Percentiles rank a stretch among this genome's conserved stretches.
Evolutionary conservation across 352 stramenopile genomes (phyloP).

Genomic region (Pythium brachiatum): DNA sequence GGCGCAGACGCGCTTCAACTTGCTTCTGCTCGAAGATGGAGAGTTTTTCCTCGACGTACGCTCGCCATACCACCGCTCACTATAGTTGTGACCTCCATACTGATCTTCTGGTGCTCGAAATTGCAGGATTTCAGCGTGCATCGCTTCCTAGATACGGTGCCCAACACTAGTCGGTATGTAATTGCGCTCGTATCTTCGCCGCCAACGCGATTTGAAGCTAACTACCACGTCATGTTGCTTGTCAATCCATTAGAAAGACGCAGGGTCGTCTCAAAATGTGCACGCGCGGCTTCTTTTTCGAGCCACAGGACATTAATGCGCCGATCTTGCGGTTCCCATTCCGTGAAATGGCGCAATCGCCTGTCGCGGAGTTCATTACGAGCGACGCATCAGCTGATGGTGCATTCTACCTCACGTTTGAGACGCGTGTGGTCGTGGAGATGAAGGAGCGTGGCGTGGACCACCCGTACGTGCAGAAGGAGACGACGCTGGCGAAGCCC

Average conservation of each 20-base stretch:
- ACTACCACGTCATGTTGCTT: neutral
- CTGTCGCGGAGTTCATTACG: constrained; percentile 56
- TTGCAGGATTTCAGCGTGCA: constrained; percentile 84
- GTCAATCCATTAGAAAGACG: constrained; percentile 46
- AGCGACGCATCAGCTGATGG: constrained; percentile 29
- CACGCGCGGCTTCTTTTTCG: constrained; percentile 91
- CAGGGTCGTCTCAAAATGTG: constrained; percentile 86
- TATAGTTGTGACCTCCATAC: neutral
- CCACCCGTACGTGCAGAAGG: constrained; percentile 72
- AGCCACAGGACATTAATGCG: constrained; percentile 81
- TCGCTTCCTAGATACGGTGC: constrained; percentile 61
- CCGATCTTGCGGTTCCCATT: constrained; percentile 88
- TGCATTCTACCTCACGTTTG: constrained; percentile 66
- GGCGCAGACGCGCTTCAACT: constrained; percentile 86
- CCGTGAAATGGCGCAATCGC: constrained; percentile 69
- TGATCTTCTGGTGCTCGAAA: neutral
- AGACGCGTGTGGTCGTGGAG: constrained; percentile 56
- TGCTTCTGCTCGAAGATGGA: constrained; percentile 92
- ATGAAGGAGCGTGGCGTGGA: constrained; percentile 88
- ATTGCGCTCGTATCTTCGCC: neutral
- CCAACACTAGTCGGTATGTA: constrained; percentile 47
- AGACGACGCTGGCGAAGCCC: constrained; percentile 28
- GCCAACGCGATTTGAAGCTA: neutral
- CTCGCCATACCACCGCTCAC: neutral
- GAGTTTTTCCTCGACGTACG: constrained; percentile 93